Conservation (phyloP, 1,139 yeast genomes). For the Insectozyma bohioensis region DNA sequence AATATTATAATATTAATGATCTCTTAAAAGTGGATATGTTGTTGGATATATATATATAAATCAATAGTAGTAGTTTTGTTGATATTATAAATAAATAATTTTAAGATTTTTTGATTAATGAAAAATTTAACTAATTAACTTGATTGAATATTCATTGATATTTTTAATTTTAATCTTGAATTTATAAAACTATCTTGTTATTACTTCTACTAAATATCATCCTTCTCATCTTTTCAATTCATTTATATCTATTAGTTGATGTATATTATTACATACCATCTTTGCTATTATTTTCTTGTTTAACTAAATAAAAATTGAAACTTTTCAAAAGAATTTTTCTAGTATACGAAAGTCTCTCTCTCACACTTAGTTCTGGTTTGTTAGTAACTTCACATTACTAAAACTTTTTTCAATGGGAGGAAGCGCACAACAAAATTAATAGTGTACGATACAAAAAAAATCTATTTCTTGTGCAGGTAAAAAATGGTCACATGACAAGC, state of each 20-base stretch:
- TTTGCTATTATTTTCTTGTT: conserved; percentile 12
- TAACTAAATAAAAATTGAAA: conserved; percentile 6
- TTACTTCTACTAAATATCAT: too few relatives aligned
- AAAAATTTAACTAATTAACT: too few relatives aligned
- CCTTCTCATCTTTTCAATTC: not conserved
- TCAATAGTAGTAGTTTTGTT: too few relatives aligned
- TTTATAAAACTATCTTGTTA: too few relatives aligned
- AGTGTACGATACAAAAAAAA: not conserved
- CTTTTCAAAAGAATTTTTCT: conserved; percentile 11
- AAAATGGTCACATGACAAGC: conserved; percentile 4
- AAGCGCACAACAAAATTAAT: conserved; percentile 1
- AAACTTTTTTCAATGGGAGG: not conserved
- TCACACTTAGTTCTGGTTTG: not conserved
- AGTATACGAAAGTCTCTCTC: too few relatives aligned
- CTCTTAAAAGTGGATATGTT: too few relatives aligned
- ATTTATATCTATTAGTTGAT: conserved; percentile 1
- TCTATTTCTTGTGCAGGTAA: not conserved
- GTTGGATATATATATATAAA: too few relatives aligned
- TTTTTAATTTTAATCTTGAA: too few relatives aligned
- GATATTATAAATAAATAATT: too few relatives aligned
- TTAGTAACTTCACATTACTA: conserved; percentile 2
- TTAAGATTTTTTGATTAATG: too few relatives aligned
- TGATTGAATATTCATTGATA: too few relatives aligned
- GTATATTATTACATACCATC: conserved; percentile 12
- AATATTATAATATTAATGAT: too few relatives aligned